Evolutionary conservation across 2,329 filamentous ascomycete genomes (phyloP).

Genomic region (Tolypocladium album): DNA sequence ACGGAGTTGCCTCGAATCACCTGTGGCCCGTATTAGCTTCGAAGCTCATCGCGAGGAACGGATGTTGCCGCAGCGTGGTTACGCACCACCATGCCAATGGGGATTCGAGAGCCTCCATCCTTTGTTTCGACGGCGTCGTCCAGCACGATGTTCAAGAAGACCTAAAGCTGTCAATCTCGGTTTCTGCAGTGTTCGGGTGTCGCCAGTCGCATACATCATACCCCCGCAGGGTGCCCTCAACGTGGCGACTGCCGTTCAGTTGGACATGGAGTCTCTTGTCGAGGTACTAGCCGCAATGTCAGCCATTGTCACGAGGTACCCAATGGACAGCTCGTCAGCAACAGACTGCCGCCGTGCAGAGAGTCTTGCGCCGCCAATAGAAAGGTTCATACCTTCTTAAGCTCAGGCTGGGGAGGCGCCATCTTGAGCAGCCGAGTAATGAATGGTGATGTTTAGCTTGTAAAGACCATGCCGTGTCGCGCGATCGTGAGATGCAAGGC

Average conservation of each 20-base stretch:
- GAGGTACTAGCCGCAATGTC: constrained; percentile 61
- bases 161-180: constrained; percentile 39
- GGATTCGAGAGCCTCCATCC: constrained; percentile 77
- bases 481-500: constrained; percentile 15
- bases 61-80: neutral
- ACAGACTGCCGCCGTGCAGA: neutral
- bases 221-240: constrained; percentile 85
- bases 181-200: neutral
- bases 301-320: constrained; percentile 4
- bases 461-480: constrained; percentile 2
- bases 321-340: neutral
- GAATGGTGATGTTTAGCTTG: neutral
- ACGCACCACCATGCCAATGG: constrained; percentile 85
- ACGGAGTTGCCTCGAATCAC: constrained; percentile 97
- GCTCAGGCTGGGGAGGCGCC: constrained; percentile 97
- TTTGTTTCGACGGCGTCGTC: constrained; percentile 97
- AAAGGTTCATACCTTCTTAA: constrained; percentile 69
- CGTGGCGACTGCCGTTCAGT: constrained; percentile 94
- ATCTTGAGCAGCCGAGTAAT: constrained; percentile 46
- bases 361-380: neutral
- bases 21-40: constrained; percentile 27
- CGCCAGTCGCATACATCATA: constrained; percentile 65
- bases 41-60: neutral
- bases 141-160: constrained; percentile 95
- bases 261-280: constrained; percentile 98